Evolutionary conservation across 345 rosid species (phyloP), one percentile per base, ranked within the genome.

Genomic region (Populus simonii): DNA sequence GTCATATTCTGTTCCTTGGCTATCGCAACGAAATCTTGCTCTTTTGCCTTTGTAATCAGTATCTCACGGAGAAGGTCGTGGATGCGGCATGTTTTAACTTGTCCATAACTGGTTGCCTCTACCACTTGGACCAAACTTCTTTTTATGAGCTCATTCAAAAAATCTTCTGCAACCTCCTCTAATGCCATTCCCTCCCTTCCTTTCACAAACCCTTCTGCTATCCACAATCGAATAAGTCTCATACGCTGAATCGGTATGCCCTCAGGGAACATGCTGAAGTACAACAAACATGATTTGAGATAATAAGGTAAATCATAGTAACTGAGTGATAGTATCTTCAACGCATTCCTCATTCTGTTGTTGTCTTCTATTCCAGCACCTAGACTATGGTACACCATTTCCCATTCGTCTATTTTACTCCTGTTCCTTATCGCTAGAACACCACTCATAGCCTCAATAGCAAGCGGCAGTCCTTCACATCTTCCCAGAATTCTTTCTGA

Each of bases 251-350:
- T 75, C 2, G 61, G 41, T 22, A 35, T 20, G 4, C 39, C 59
- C 17, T 6, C 66, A 31, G 80, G 76, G 16, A 72, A 71, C 10
- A 78, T 27, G 57, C 71, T 63, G 38, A 57, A 65, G 31, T 57
- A 76, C 68, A 76, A 25, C 33, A 69, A 76, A 25, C 33, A 69
- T 13, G 49, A 39, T 57, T 70, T 76, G n/a, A 71, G 71, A 78
- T 63, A 63, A 49, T 77, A 71, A n/a, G 81, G 81, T 57, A 78
- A 78, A 66, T 78, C 76, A 53, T 73, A 38, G 38, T 72, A 78
- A 29, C 81, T 78, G 13, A 78, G 73, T 6, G 76, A 78, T 47
- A 66, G 10, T 23, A 72, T 70, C 17, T 15, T 45, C 6, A 12
- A 12, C 51, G 18, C 51, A n/a, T 53, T 62, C 36, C 4, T 77